Percentiles rank a stretch among this genome's conserved stretches.
Conservation (phyloP, 2,329 filamentous ascomycete genomes). For the Penicillium sumatraense region DNA sequence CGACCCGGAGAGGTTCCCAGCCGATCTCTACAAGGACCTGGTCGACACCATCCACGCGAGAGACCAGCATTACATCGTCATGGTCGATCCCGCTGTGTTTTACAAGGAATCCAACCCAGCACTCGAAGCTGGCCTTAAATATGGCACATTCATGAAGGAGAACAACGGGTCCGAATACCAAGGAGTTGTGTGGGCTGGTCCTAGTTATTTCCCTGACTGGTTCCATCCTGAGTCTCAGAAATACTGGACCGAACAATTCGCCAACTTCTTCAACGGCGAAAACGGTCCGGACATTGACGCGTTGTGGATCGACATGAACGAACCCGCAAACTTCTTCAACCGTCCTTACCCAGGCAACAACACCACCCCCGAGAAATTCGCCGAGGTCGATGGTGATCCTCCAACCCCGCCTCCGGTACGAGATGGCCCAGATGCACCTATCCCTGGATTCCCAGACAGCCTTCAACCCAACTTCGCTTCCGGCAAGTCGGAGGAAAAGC, state of each 20-base stretch:
- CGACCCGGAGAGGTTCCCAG: slow-evolving; percentile 41
- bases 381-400: slow-evolving; percentile 48
- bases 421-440: slow-evolving; percentile 58
- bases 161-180: slow-evolving; percentile 5
- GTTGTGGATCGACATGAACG: slow-evolving; percentile 75
- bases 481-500: slow-evolving; percentile 5
- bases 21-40: slow-evolving; percentile 52
- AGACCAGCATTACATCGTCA: slow-evolving; percentile 72
- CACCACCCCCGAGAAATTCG: slow-evolving; percentile 53
- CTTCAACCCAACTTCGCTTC: slow-evolving; percentile 61
- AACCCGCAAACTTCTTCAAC: slow-evolving; percentile 53
- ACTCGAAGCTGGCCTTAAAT: slow-evolving; percentile 14
- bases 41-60: slow-evolving; percentile 69
- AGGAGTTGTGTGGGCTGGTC: slow-evolving; percentile 80
- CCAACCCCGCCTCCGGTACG: slow-evolving; percentile 53
- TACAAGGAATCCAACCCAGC: slow-evolving; percentile 15
- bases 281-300: slow-evolving; percentile 75
- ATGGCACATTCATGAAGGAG: slow-evolving; percentile 13
- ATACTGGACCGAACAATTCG: slow-evolving; percentile 73
- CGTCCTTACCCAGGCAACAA: slow-evolving; percentile 59
- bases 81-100: slow-evolving; percentile 66
- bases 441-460: slow-evolving; percentile 69
- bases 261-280: slow-evolving; percentile 64
- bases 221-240: slow-evolving; percentile 65
- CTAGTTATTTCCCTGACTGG: slow-evolving; percentile 76